A percentile compares a stretch with the other conserved stretches of the same genome.
phyloP scores from a whole-genome alignment of 2,329 filamentous ascomycete genomes.

The Fusarium nygamai region DNA sequence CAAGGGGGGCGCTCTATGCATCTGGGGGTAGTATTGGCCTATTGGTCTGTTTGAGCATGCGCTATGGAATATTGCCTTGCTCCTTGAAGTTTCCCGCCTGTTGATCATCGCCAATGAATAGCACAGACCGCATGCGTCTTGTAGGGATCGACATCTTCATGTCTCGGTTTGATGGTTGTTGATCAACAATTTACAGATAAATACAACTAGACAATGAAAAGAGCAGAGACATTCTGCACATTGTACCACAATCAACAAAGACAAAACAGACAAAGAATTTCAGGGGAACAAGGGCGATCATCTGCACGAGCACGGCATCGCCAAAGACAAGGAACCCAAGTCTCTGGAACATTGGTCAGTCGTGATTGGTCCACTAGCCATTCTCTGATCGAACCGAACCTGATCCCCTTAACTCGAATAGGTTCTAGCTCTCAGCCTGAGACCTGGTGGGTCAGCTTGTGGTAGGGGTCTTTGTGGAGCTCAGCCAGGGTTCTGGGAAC shows the following conservation, averaged over 20 bases:
- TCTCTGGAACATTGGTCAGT: neutral
- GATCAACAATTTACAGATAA: neutral
- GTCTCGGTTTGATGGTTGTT: neutral
- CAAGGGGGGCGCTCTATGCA: neutral
- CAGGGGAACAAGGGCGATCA: constrained; percentile 22
- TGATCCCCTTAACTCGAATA: constrained; percentile 2
- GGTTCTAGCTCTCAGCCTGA: constrained; percentile 33
- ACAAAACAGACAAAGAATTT: constrained; percentile 13
- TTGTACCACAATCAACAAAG: constrained; percentile 8
- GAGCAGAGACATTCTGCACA: constrained; percentile 2
- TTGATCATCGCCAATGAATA: constrained; percentile 17
- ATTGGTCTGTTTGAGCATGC: constrained; percentile 22
- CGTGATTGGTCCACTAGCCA: constrained; percentile 16
- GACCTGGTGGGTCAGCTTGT: constrained; percentile 25
- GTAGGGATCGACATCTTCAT: neutral
- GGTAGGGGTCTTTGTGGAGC: constrained; percentile 8
- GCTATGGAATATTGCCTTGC: constrained; percentile 20
- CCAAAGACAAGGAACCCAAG: constrained; percentile 13
- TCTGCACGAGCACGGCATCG: neutral
- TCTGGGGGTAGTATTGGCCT: constrained; percentile 2
- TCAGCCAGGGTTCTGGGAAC: neutral
- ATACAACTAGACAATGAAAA: neutral
- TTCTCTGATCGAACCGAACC: constrained; percentile 4
- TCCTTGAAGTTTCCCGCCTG: constrained; percentile 13
- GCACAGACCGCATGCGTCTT: constrained; percentile 12